phyloP scores from a whole-genome alignment of 2,329 filamentous ascomycete species.

The Diaporthe destruens region DNA sequence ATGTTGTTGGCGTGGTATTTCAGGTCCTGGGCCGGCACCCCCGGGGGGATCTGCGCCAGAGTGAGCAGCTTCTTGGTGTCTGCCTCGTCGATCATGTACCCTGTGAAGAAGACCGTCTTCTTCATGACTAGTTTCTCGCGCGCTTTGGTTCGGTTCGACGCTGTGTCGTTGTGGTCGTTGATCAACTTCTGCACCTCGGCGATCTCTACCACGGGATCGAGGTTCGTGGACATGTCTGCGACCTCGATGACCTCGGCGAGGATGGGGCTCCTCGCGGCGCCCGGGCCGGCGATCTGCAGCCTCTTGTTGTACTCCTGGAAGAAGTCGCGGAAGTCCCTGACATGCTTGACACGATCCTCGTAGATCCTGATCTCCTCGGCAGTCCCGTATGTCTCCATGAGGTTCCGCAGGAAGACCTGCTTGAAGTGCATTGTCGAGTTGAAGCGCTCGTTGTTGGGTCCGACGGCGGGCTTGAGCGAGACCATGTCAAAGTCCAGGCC shows the following conservation, averaged over 20 bases:
- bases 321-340: constrained; percentile 87
- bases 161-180: constrained; percentile 82
- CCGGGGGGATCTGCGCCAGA: constrained; percentile 74
- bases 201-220: constrained; percentile 84
- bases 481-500: constrained; percentile 89
- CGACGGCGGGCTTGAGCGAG: constrained; percentile 85
- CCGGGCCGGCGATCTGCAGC: constrained; percentile 55
- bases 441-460: constrained; percentile 84
- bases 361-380: constrained; percentile 87
- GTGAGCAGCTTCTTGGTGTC: constrained; percentile 80
- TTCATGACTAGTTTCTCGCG: constrained; percentile 75
- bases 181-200: constrained; percentile 90
- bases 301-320: constrained; percentile 80
- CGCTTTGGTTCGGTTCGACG: constrained; percentile 54
- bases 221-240: constrained; percentile 76
- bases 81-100: constrained; percentile 82
- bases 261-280: constrained; percentile 71
- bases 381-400: constrained; percentile 87
- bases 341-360: constrained; percentile 75
- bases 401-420: constrained; percentile 81
- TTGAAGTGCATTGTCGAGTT: constrained; percentile 92
- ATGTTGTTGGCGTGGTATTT: constrained; percentile 91
- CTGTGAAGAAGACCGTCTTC: constrained; percentile 91
- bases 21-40: constrained; percentile 76
- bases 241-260: constrained; percentile 88